phyloP scores from a whole-genome alignment of 805 yeast species.

The Zygosaccharomyces bisporus region DNA sequence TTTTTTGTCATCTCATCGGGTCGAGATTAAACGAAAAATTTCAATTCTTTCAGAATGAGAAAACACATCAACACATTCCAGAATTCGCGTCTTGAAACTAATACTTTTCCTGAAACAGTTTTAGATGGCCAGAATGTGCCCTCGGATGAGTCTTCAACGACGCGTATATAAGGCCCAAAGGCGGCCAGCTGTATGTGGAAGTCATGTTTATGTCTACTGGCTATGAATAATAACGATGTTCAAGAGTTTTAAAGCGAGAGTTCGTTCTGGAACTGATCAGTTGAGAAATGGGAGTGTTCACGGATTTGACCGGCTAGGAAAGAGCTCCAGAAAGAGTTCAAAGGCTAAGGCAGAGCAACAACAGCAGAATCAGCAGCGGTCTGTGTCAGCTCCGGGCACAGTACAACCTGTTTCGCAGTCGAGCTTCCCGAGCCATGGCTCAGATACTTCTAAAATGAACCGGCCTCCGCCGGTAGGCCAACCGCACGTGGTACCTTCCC shows the following conservation, averaged over 20 bases:
- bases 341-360: background rate
- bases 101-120: constrained; percentile 13
- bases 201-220: background rate
- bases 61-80: background rate
- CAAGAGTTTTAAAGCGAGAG: constrained; percentile 13
- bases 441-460: background rate
- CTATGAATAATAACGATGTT: constrained; percentile 8
- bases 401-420: constrained; percentile 6
- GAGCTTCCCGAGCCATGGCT: background rate
- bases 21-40: constrained; percentile 5
- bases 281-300: constrained; percentile 14
- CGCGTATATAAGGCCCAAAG: constrained; percentile 3
- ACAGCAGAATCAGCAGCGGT: constrained; percentile 3
- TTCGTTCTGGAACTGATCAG: constrained; percentile 11
- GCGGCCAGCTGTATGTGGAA: background rate
- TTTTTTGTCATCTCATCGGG: constrained; percentile 6
- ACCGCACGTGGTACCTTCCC: background rate
- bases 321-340: constrained; percentile 3
- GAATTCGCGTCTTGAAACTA: constrained; percentile 17
- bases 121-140: constrained; percentile 7
- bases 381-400: constrained; percentile 15
- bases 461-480: constrained; percentile 1
- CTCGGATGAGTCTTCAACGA: background rate
- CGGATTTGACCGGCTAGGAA: constrained; percentile 13
- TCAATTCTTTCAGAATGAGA: background rate